Base-by-base conservation (phyloP, 2,329 filamentous ascomycete genomes). In the Talaromyces piceae region DNA sequence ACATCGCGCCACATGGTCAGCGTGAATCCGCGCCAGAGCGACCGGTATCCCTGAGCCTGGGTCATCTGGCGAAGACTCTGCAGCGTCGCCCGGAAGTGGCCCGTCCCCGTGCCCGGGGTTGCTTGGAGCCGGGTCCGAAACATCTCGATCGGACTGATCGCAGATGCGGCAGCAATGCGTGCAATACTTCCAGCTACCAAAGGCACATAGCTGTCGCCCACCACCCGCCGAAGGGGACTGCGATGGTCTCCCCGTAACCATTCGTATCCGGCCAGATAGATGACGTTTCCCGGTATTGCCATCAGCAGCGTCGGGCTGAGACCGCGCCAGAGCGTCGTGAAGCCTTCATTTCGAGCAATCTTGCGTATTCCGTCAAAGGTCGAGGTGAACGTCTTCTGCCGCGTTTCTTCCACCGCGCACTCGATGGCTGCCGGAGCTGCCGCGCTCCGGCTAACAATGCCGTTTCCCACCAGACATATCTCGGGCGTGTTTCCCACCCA, bases 191-290 rank as follows among this genome's bases (percentile, higher is more conserved):
- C 93, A 2, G 89, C 89, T 1, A 87, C 76, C 1, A 98, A 77
- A 0, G 93, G 90, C 5, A 87, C 83, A 59, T 88, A 89, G 7
- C 81, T 78, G 58, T 91, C 87, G 12, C 79, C 78, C 8, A 84
- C 66, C 18, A 77, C 59, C 39, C 74, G 76, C 30, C 77, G 78
- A 56, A 97, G 79, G 0, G 90, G 91, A 59, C 88, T 95, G 39
- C 72, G 73, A 1, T 76, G 73, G 61, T 88, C 86, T 57, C 79
- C 87, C 30, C 93, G 84, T 53, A 98, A 68, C 86, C 90, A 96
- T 64, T 98, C 93, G 69, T 98, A 98, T 33, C 93, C 93, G 11
- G 93, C 94, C 63, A 97, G 96, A 71, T 98, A 98, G 58, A 98
- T 97, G 59, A 98, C 93, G 66, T 98, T 98, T 23, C 84, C 89